phyloP scores from a whole-genome alignment of 345 rosid genomes.

The Cochlearia excelsa region DNA sequence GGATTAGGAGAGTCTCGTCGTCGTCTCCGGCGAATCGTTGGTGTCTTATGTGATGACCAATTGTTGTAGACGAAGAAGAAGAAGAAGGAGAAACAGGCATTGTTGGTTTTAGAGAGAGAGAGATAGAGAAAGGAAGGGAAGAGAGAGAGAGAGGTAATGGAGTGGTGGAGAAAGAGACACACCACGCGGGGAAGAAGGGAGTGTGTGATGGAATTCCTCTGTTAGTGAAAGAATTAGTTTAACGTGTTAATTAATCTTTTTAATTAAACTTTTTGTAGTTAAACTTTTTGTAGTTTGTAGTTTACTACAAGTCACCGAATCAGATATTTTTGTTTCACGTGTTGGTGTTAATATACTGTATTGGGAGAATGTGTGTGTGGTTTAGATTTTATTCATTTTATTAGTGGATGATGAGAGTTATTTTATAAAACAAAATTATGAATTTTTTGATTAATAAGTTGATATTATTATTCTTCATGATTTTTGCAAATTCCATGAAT shows the following conservation, averaged over 20 bases:
- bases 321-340: too few species aligned
- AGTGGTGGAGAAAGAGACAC: constrained; percentile 19
- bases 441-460: too few species aligned
- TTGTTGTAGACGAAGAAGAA: constrained; percentile 43
- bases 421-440: too few species aligned
- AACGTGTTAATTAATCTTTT: constrained; percentile 5
- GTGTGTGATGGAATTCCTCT: neutral
- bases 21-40: constrained; percentile 33
- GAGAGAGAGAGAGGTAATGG: constrained; percentile 12
- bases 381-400: too few species aligned
- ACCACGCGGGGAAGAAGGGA: constrained; percentile 24
- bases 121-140: constrained; percentile 7
- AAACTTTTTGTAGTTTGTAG: neutral
- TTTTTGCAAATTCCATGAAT: too few species aligned
- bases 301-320: constrained; percentile 3
- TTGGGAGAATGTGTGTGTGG: too few species aligned
- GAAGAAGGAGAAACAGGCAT: constrained; percentile 54
- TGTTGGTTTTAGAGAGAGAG: constrained; percentile 13
- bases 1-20: constrained; percentile 38
- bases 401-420: too few species aligned
- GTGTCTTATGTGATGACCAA: constrained; percentile 45
- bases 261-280: neutral
- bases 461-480: too few species aligned
- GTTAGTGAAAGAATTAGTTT: constrained; percentile 13
- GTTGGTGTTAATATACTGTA: too few species aligned